A percentile compares a stretch with the other conserved stretches of the same genome.
These are phyloP conservation scores for Ramularia collo-cygni DNA, from an alignment of 2,329 filamentous ascomycete genomes.

Conservation along the genomic window DNA sequence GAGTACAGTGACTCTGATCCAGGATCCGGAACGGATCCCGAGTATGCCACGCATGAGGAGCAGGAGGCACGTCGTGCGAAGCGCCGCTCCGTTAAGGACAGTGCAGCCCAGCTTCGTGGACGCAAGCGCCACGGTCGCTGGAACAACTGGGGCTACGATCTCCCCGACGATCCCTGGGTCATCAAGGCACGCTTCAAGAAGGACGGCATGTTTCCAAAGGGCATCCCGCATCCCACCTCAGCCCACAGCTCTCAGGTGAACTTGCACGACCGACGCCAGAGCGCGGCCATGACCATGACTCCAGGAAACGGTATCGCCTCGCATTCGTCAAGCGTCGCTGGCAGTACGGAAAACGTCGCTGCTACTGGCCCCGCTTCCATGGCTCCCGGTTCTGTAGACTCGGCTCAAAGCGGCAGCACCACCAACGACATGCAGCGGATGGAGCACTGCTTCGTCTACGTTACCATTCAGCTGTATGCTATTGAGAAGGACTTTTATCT, in stretches of 20 bases:
- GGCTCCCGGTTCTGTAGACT: slow-evolving; percentile 9
- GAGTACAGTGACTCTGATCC: slow-evolving; percentile 35
- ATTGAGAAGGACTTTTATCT: slow-evolving; percentile 90
- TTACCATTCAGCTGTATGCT: slow-evolving; percentile 93
- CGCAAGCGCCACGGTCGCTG: slow-evolving; percentile 38
- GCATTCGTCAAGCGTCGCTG: slow-evolving; percentile 14
- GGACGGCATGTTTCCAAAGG: slow-evolving; percentile 60
- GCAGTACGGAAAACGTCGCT: slow-evolving; percentile 25
- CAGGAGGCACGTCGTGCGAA: slow-evolving; percentile 26
- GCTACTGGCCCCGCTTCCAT: slow-evolving; percentile 17
- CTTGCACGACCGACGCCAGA: slow-evolving; percentile 28
- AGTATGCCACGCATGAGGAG: slow-evolving; percentile 31
- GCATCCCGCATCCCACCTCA: slow-evolving; percentile 43
- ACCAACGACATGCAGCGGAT: slow-evolving; percentile 28
- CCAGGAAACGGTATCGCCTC: slow-evolving; percentile 2
- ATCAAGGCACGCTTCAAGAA: slow-evolving; percentile 86
- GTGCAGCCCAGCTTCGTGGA: slow-evolving; percentile 25
- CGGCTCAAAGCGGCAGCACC: slow-evolving; percentile 3
- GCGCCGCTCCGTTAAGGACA: slow-evolving; percentile 13
- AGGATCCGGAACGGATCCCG: slow-evolving; percentile 32
- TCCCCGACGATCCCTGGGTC: slow-evolving; percentile 93
- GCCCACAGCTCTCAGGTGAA: slow-evolving; percentile 44
- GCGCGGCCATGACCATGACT: slow-evolving; percentile 22
- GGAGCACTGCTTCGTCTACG: slow-evolving; percentile 80
- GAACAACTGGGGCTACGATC: slow-evolving; percentile 59